Conservation (phyloP, 2,329 filamentous ascomycete genomes). For the Arthrinium puccinioides region DNA sequence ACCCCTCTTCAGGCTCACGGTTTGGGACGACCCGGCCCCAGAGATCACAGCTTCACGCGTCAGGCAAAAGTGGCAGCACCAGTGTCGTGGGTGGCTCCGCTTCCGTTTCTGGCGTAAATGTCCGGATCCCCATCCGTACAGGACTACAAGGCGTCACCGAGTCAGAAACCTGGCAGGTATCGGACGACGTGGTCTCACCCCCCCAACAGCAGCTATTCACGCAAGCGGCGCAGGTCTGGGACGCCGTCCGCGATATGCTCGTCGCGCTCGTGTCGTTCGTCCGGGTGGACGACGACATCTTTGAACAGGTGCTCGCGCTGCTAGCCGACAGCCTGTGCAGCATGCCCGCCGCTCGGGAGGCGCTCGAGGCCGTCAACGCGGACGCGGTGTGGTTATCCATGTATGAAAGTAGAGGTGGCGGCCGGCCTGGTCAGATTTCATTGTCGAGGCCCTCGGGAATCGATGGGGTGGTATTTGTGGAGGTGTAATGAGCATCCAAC, state of each 20-base stretch:
- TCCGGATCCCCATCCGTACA: constrained; percentile 17
- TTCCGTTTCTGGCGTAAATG: neutral
- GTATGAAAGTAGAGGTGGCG: constrained; percentile 41
- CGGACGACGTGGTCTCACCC: too few relatives aligned
- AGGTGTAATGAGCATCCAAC: too few relatives aligned
- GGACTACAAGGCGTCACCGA: neutral
- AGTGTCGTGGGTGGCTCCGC: too few relatives aligned
- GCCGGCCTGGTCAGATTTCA: too few relatives aligned
- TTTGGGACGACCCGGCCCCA: too few relatives aligned
- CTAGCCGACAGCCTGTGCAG: constrained; percentile 42
- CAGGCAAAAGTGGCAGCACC: too few relatives aligned
- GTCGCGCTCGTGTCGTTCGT: constrained; percentile 56
- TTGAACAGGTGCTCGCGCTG: constrained; percentile 64
- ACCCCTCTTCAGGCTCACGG: too few relatives aligned
- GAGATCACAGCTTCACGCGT: too few relatives aligned
- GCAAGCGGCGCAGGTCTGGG: constrained; percentile 57
- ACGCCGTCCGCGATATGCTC: constrained; percentile 52
- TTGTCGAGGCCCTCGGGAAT: too few relatives aligned
- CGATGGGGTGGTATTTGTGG: too few relatives aligned
- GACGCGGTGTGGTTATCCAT: constrained; percentile 71
- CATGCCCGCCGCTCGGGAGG: constrained; percentile 41
- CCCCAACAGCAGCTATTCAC: too few relatives aligned
- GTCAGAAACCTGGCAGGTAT: constrained; percentile 30
- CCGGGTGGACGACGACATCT: constrained; percentile 57
- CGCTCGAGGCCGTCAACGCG: constrained; percentile 57